Base-by-base conservation (phyloP, 345 rosid species). In the Hypericum androsaemum region DNA sequence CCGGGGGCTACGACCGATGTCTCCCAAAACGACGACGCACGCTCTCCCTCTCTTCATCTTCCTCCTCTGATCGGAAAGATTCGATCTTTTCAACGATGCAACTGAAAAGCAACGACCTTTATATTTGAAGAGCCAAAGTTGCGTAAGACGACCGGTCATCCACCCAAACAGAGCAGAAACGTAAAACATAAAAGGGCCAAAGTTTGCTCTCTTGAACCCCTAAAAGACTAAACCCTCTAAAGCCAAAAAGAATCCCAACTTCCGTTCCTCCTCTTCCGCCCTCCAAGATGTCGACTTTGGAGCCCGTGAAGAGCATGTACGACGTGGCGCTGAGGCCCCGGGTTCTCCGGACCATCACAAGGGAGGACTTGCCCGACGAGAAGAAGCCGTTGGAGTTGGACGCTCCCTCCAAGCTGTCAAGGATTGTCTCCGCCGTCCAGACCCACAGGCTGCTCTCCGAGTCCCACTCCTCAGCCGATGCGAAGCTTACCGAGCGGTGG, bases 1-100 rank as follows among this genome's bases (percentile, higher is more conserved):
- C 17, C 98, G 85, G 64, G 98, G 98, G 50, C 98, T 90, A 39
- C 98, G 94, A 13, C 98, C 98, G 43, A 90, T 72, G 54, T 92
- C 98, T 17, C 98, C 98, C 42, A 92, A 71, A 39, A 92, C 96
- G 47, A 92, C 98, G 17, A 92, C 79, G 57, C 98, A 92, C 5
- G 95, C 96, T 39, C 98, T 72, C 54, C 95, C 94, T 57, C 81
- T 74, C 62, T 66, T 75, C 55, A 57, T 71, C 86, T 70, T 75
- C 64, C 37, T 57, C 13, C 15, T 58, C 52, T 56, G 32, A 22
- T 22, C 32, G 32, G 1, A 22, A 22, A 22, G 32, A 22, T 22
- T 22, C 32, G 32, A 22, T 22, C 32, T 22, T 22, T 22, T 22
- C 32, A 22, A 22, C 32, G 32, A 22, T 22, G 4, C 32, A 22